phyloP scores from a whole-genome alignment of 2,329 filamentous ascomycete genomes.

The Nannizziopsis arthrosporioides region DNA sequence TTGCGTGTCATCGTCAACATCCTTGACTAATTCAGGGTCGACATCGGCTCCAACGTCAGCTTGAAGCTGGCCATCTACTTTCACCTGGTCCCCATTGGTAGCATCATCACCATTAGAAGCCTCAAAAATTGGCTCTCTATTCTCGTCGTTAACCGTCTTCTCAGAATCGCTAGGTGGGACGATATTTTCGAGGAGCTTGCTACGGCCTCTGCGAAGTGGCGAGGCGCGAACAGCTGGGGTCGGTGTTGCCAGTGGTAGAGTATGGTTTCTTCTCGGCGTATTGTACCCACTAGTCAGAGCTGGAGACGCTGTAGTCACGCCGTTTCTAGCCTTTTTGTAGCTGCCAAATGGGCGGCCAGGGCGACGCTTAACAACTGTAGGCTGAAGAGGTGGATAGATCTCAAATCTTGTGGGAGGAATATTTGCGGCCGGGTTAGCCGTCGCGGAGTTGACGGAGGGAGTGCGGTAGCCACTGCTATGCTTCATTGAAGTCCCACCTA shows the following conservation, averaged over 20 bases:
- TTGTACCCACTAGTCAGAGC: constrained; percentile 27
- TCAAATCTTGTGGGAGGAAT: constrained; percentile 35
- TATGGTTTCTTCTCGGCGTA: constrained; percentile 27
- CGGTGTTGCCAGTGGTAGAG: constrained; percentile 23
- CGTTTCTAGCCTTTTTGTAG: constrained; percentile 17
- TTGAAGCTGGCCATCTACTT: neutral
- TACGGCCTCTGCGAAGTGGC: constrained; percentile 26
- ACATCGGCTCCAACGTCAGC: neutral
- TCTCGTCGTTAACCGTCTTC: neutral
- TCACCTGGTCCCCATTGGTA: neutral
- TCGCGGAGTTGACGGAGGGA: constrained; percentile 12
- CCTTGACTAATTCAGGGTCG: neutral
- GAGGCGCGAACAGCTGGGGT: constrained; percentile 17
- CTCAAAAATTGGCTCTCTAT: neutral
- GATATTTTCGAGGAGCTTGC: constrained; percentile 19
- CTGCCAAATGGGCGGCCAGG: constrained; percentile 30
- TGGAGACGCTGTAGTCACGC: constrained; percentile 24
- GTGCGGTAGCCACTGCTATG: constrained; percentile 22
- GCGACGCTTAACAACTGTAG: constrained; percentile 26
- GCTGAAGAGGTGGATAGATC: constrained; percentile 33
- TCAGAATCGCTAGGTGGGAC: neutral
- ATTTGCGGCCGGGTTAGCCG: constrained; percentile 23
- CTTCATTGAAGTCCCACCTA: constrained; percentile 12
- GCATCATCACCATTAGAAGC: neutral
- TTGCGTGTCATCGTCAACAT: neutral